Percentiles rank a stretch among this genome's conserved stretches.
Evolutionary conservation across 225 moss, liverwort and hornwort species (phyloP).

Genomic region (Thuidium tamariscinum): DNA sequence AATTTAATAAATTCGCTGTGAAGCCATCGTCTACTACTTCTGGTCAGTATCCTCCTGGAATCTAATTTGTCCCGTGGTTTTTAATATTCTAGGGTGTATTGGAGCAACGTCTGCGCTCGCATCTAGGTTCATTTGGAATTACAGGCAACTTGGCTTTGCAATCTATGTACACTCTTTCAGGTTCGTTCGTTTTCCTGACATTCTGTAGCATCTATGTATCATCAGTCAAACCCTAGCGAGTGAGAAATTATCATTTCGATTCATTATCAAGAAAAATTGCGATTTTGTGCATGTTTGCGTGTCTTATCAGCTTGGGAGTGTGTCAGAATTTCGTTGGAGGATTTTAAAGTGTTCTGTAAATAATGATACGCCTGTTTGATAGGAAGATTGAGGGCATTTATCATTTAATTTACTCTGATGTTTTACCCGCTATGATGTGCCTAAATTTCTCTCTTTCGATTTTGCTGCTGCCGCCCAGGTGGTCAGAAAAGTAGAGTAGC

Average conservation of each 20-base stretch:
- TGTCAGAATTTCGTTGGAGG: background rate
- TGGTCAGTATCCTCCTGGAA: background rate
- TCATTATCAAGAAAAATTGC: background rate
- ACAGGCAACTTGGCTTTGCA: conserved; percentile 97
- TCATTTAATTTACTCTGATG: background rate
- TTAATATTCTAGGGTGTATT: conserved; percentile 52
- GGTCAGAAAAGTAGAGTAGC: conserved; percentile 99
- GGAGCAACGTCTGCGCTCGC: conserved; percentile 85
- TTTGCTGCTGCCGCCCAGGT: conserved; percentile 34
- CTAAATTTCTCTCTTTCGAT: background rate
- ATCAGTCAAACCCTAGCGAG: background rate
- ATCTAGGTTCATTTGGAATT: conserved; percentile 95
- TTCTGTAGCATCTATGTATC: background rate
- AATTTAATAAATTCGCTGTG: background rate
- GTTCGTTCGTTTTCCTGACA: conserved; percentile 1
- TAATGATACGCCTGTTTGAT: background rate
- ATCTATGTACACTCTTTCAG: conserved; percentile 99
- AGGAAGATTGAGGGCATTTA: background rate
- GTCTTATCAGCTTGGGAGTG: background rate
- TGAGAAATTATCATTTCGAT: background rate
- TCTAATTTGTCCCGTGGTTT: background rate
- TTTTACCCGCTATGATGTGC: background rate
- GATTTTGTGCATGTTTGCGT: background rate
- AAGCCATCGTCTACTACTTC: background rate
- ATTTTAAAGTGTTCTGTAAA: background rate